Conservation (phyloP, 2,329 filamentous ascomycete genomes). For the Helotiales sp. region DNA sequence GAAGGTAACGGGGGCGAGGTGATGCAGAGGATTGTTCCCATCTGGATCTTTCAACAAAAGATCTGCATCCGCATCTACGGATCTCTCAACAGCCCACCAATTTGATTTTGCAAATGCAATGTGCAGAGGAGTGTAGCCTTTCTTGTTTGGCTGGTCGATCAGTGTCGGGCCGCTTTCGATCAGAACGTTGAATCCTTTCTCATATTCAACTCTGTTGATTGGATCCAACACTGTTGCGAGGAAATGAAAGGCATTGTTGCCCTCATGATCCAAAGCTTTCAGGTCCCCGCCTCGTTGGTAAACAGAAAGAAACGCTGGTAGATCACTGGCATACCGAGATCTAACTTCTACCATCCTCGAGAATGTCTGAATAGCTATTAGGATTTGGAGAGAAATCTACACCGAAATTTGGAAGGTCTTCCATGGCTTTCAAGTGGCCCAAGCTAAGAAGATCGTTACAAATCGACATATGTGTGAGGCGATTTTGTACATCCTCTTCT, state of each 20-base stretch:
- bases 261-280: conserved; percentile 20
- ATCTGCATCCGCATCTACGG: conserved; percentile 14
- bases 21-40: conserved; percentile 19
- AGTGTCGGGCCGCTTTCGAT: conserved; percentile 13
- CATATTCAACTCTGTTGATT: conserved; percentile 7
- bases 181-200: conserved; percentile 14
- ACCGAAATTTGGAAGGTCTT: conserved; percentile 13
- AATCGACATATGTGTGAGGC: neutral
- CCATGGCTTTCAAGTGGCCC: conserved; percentile 10
- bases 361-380: neutral
- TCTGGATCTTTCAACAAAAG: neutral
- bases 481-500: conserved; percentile 3
- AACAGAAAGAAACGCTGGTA: neutral
- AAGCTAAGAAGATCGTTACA: conserved; percentile 16
- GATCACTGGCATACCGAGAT: conserved; percentile 1
- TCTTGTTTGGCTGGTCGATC: conserved; percentile 5
- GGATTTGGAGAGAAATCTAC: conserved; percentile 13
- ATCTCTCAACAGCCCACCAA: conserved; percentile 19
- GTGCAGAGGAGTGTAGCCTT: conserved; percentile 17
- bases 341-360: neutral
- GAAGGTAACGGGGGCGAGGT: neutral
- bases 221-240: neutral
- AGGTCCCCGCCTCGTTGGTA: conserved; percentile 14
- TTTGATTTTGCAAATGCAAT: conserved; percentile 19
- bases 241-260: conserved; percentile 22